Conservation (phyloP, 1,139 yeast genomes). For the Taphrina populina region DNA sequence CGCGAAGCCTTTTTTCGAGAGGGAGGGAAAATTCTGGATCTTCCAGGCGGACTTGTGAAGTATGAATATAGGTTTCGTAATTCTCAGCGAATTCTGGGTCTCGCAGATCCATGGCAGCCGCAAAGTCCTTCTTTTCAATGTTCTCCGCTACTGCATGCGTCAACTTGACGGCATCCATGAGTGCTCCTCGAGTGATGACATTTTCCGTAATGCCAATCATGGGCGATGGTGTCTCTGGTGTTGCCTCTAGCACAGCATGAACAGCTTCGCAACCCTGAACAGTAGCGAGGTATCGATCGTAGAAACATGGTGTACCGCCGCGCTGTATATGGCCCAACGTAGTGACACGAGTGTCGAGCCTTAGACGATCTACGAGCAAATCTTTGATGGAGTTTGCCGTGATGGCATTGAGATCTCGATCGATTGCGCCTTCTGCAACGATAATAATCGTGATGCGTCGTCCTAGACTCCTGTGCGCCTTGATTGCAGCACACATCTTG, state of each 20-base stretch:
- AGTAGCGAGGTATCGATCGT: conserved; percentile 85
- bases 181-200: conserved; percentile 76
- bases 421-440: conserved; percentile 97
- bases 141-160: conserved; percentile 88
- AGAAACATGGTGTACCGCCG: conserved; percentile 97
- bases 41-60: conserved; percentile 38
- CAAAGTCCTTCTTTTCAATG: conserved; percentile 73
- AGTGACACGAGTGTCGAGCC: conserved; percentile 90
- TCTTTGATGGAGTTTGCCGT: conserved; percentile 75
- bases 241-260: conserved; percentile 80
- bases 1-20: conserved; percentile 48
- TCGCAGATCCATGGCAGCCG: conserved; percentile 79
- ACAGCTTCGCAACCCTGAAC: conserved; percentile 98
- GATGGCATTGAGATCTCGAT: conserved; percentile 75
- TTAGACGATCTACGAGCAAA: conserved; percentile 67
- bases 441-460: conserved; percentile 92
- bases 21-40: conserved; percentile 39
- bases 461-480: conserved; percentile 75
- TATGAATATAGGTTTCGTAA: conserved; percentile 54
- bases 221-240: conserved; percentile 92
- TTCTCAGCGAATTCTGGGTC: conserved; percentile 85
- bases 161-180: conserved; percentile 82
- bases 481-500: conserved; percentile 51
- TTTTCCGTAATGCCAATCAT: conserved; percentile 89
- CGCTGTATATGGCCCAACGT: conserved; percentile 96